Evolutionary conservation across 164 flowering plant genomes (phyloP).

Genomic region (Kingdonia uniflora): DNA sequence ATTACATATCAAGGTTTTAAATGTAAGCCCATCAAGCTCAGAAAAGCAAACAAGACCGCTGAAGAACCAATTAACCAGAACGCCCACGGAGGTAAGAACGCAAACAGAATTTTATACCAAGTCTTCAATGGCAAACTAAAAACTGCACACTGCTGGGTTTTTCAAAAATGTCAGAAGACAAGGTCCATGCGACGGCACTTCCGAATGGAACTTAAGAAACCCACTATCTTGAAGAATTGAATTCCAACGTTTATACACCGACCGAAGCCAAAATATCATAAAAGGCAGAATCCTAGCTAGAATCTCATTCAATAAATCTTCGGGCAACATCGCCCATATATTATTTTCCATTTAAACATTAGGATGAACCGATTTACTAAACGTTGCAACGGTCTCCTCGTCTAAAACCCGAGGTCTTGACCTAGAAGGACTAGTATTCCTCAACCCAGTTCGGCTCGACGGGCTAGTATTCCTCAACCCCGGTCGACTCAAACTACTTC

Average conservation of each 20-base stretch:
- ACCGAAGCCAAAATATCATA: too few species aligned
- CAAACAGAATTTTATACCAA: constrained; percentile 76
- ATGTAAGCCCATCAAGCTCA: constrained; percentile 68
- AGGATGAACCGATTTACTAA: constrained; percentile 45
- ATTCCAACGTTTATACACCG: too few species aligned
- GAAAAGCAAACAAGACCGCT: constrained; percentile 88
- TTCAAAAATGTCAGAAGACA: constrained; percentile 76
- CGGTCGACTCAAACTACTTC: too few species aligned
- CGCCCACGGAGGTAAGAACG: constrained; percentile 78
- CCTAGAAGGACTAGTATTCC: constrained; percentile 81
- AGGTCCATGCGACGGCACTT: too few species aligned
- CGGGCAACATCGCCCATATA: constrained; percentile 93
- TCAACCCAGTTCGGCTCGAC: constrained; percentile 52
- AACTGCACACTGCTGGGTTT: constrained; percentile 64
- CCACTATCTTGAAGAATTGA: too few species aligned
- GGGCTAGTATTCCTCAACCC: too few species aligned
- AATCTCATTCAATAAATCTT: too few species aligned
- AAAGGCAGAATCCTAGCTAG: too few species aligned
- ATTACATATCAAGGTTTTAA: too few species aligned
- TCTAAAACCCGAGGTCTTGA: constrained; percentile 87
- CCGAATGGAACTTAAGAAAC: too few species aligned
- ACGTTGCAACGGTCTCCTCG: constrained; percentile 65
- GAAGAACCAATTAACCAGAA: constrained; percentile 92
- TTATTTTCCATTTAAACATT: constrained; percentile 87
- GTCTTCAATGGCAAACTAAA: constrained; percentile 84